These are phyloP conservation scores for Baffinella frigidus DNA, from an alignment of 208 protist genomes.

Conservation along the genomic window DNA sequence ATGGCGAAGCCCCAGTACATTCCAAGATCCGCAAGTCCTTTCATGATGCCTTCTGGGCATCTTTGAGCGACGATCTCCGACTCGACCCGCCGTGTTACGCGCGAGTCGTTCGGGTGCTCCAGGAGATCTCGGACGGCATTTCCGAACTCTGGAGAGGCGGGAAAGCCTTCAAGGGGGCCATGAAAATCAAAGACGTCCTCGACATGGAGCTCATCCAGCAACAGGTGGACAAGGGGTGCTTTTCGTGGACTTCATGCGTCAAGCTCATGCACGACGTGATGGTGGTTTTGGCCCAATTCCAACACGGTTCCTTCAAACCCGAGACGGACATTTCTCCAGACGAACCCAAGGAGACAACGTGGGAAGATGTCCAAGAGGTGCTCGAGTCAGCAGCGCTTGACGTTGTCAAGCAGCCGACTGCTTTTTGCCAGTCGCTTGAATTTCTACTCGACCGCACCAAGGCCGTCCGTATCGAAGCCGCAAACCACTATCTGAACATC, in stretches of 20 bases:
- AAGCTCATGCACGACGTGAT: not conserved
- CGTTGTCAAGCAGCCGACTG: slow-evolving; percentile 12
- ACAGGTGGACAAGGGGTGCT: not conserved
- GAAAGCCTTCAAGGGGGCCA: not conserved
- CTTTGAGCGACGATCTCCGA: not conserved
- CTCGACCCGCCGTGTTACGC: not conserved
- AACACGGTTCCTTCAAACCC: too few relatives aligned
- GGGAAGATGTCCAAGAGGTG: too few relatives aligned
- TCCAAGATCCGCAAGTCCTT: slow-evolving; percentile 32
- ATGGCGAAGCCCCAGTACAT: too few relatives aligned
- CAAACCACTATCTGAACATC: not conserved
- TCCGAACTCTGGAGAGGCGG: not conserved
- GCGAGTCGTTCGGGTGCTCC: slow-evolving; percentile 15
- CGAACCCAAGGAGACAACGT: too few relatives aligned
- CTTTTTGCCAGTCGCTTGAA: slow-evolving; percentile 14
- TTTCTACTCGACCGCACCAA: not conserved
- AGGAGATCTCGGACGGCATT: slow-evolving; percentile 5
- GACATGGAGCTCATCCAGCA: not conserved
- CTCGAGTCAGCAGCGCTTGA: too few relatives aligned
- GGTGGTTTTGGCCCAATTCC: too few relatives aligned
- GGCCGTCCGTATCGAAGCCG: slow-evolving; percentile 15
- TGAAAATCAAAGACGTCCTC: not conserved
- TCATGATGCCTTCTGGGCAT: slow-evolving; percentile 15
- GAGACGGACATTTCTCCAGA: too few relatives aligned
- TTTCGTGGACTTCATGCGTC: not conserved